Evolutionary conservation across 2,329 filamentous ascomycete species (phyloP), one percentile per base, ranked within the genome.

Genomic region (Neonectria coccinea): DNA sequence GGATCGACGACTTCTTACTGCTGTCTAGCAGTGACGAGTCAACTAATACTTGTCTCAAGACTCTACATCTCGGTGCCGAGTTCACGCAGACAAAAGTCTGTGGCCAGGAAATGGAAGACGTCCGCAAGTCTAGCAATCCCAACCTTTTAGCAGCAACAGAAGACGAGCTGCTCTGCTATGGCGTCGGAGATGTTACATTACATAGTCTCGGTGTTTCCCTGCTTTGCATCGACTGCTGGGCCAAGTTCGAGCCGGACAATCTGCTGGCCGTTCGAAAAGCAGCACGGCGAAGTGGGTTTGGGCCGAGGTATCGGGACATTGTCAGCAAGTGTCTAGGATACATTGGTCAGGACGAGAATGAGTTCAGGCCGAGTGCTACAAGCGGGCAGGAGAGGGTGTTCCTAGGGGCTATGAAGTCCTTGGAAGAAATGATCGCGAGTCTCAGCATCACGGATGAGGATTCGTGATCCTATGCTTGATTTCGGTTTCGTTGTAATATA

Each of bases 211-310:
- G 29, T 4, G 50, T 52, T 14, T 31, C 27, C 2, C 29, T 52
- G 4, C 27, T 52, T 3, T 31, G 16, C 29, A 36, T 52, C n/a
- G 50, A 52, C 29, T 2, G 27, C 10, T 52, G 50, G 50, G 36
- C 29, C 2, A 33, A 22, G 10, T 52, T 52, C 16, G 50, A 52
- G 12, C 50, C 50, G 50, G 50, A 52, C 18, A 29, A 52, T 29
- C 22, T 36, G n/a, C 2, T 52, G 5, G 50, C n/a, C 12, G 50
- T 52, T 22, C 29, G 50, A 18, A 36, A 20, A 36, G 27, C 31
- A 22, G 50, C 27, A 36, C 27, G 27, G 9, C 11, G 27, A 9
- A 31, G 25, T 11, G 36, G 4, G 29, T 36, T 52, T 22, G 50
- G 50, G 10, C 50, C 50, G 4, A 31, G 29, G 18, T 52, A 52